phyloP scores from a whole-genome alignment of 225 moss, liverwort and hornwort genomes.

The Anthoceros angustus region DNA sequence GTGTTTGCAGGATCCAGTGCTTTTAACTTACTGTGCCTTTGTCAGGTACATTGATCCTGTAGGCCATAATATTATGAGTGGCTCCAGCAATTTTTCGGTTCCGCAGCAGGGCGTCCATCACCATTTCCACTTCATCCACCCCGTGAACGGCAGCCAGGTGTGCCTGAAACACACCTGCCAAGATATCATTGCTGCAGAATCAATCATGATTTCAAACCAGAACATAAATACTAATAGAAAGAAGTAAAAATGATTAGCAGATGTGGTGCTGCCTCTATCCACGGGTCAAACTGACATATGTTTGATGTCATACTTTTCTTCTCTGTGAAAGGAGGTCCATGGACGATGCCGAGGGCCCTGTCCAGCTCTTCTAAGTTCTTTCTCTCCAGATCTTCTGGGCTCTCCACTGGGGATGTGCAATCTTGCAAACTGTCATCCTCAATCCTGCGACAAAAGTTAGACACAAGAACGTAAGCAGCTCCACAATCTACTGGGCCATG shows the following conservation, averaged over 20 bases:
- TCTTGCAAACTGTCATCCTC: slow-evolving; percentile 15
- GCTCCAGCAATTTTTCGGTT: slow-evolving; percentile 77
- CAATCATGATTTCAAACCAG: background rate
- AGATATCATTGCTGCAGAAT: background rate
- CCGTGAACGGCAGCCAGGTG: slow-evolving; percentile 54
- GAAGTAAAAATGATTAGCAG: background rate
- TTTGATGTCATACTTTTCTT: slow-evolving; percentile 26
- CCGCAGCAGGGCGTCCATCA: slow-evolving; percentile 53
- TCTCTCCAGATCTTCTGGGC: slow-evolving; percentile 23
- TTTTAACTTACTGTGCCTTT: slow-evolving; percentile 23
- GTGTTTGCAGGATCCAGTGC: background rate
- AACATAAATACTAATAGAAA: background rate
- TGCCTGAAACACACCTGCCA: slow-evolving; percentile 44
- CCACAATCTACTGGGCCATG: background rate
- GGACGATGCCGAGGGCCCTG: slow-evolving; percentile 31
- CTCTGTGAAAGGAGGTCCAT: slow-evolving; percentile 41
- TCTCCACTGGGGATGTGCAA: slow-evolving; percentile 16
- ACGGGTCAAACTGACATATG: background rate
- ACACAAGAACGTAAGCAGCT: background rate
- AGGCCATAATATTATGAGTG: slow-evolving; percentile 83
- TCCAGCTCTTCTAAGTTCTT: slow-evolving; percentile 31
- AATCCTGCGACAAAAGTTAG: slow-evolving; percentile 9
- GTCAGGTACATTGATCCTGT: slow-evolving; percentile 36
- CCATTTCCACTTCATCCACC: slow-evolving; percentile 48
- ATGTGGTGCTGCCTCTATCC: background rate